Evolutionary conservation across 1,284 basidiomycete species (phyloP), one percentile per base, ranked within the genome.

Genomic region (Leccinum pallidistipes): DNA sequence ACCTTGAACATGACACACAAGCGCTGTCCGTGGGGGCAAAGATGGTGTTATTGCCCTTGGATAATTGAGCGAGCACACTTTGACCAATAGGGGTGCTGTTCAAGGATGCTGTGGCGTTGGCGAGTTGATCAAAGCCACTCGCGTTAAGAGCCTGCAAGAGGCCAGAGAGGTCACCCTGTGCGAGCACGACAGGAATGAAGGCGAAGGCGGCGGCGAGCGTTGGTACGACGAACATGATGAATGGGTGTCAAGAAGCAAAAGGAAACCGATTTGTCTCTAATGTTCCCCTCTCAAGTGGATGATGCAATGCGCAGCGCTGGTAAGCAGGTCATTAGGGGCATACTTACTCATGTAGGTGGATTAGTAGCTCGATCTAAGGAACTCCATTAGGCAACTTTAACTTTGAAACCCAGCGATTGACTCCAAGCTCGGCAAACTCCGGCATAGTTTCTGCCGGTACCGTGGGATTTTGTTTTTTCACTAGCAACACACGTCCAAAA

Each of bases 1-100:
- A n/a, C 2, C 12, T 43, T 21, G 10, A 3, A 45, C n/a, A n/a
- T 21, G 16, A 72, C 77, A 62, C 64, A 84, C 82, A 76, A 11
- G 84, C 83, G 5, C 70, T 65, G 65, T 86, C 80, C 56, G 73
- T 77, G 1, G 84, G 83, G 0, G 79, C 81, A 66, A 85, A 85
- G 1, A 86, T 60, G 0, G 80, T 78, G 61, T 74, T 80, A 27
- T 77, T 55, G 73, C 78, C 59, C 63, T 76, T 3, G 14, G 76
- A 74, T 29, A 86, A 70, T 53, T 76, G 65, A 4, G 69, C 60
- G 24, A 87, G 71, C 10, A 87, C 66, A n/a, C 70, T 65, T 62
- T 77, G 73, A 3, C 84, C 87, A 3, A 65, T 68, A 5, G 71
- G 52, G 10, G 81, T 83, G 16, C 72, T 62, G 58, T 84, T 84